phyloP scores from a whole-genome alignment of 371 early-diverging fungal species.

The Mortierella sp. region DNA sequence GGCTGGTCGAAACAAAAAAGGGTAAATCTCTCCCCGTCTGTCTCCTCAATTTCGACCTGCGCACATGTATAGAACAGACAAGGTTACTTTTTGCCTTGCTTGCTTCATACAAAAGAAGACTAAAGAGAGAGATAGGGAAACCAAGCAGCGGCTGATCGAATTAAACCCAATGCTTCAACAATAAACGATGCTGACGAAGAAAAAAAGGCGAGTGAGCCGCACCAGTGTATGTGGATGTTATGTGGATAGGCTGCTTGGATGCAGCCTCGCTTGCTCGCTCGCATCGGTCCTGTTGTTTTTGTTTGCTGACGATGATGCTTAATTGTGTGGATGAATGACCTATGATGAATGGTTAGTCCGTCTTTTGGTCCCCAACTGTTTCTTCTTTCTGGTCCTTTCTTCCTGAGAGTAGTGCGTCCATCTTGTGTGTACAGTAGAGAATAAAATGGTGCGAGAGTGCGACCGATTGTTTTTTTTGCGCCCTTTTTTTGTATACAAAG shows the following conservation, averaged over 20 bases:
- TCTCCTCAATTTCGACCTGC: conserved; percentile 15
- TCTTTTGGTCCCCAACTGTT: not conserved
- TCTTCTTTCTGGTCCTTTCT: not conserved
- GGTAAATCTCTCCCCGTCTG: conserved; percentile 13
- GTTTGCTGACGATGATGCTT: not conserved
- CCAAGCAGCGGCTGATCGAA: not conserved
- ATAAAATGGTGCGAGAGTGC: not conserved
- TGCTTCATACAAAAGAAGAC: not conserved
- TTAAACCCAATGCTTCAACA: not conserved
- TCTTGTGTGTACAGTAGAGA: not conserved
- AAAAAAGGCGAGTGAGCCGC: not conserved
- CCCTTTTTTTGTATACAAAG: conserved; percentile 6
- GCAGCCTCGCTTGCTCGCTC: not conserved
- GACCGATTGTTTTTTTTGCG: conserved; percentile 1
- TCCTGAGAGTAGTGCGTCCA: not conserved
- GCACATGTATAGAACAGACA: conserved; percentile 1
- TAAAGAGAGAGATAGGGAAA: not conserved
- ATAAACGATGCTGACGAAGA: conserved; percentile 10
- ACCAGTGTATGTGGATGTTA: not conserved
- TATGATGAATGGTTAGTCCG: not conserved
- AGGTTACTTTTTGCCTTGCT: not conserved
- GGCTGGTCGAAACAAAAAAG: conserved; percentile 11
- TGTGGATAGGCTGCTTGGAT: not conserved
- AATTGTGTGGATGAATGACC: not conserved
- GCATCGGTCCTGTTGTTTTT: not conserved